These are phyloP conservation scores for Beauveria medogensis DNA, from an alignment of 2,329 filamentous ascomycete species.

Conservation along the genomic window DNA sequence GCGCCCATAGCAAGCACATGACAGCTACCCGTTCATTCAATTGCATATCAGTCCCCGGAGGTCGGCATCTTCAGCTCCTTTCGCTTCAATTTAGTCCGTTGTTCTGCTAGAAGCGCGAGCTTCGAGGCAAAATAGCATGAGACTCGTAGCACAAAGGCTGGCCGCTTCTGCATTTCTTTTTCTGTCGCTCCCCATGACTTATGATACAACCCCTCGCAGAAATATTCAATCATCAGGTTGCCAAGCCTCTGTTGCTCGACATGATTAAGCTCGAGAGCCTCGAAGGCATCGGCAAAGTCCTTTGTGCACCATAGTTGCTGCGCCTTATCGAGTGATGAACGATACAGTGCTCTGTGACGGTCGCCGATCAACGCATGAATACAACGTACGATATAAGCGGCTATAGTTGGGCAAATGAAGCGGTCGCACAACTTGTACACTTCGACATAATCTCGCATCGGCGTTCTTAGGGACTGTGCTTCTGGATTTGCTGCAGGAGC, in stretches of 20 bases:
- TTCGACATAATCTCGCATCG: slow-evolving; percentile 25
- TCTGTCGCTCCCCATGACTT: slow-evolving; percentile 19
- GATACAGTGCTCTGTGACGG: slow-evolving; percentile 25
- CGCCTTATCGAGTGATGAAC: slow-evolving; percentile 18
- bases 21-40: not conserved
- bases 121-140: slow-evolving; percentile 24
- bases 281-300: slow-evolving; percentile 28
- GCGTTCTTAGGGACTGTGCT: slow-evolving; percentile 18
- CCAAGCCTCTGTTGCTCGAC: slow-evolving; percentile 18
- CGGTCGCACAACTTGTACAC: slow-evolving; percentile 30
- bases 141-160: slow-evolving; percentile 23
- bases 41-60: not conserved
- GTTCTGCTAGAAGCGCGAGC: slow-evolving; percentile 17
- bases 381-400: slow-evolving; percentile 21
- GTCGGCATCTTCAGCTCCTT: slow-evolving; percentile 19
- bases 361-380: slow-evolving; percentile 23
- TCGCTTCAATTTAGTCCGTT: slow-evolving; percentile 20
- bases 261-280: slow-evolving; percentile 21
- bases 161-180: slow-evolving; percentile 20
- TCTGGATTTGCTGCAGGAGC: slow-evolving; percentile 19
- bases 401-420: slow-evolving; percentile 25
- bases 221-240: slow-evolving; percentile 22
- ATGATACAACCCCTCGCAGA: slow-evolving; percentile 25
- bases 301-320: slow-evolving; percentile 23
- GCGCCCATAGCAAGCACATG: not conserved